These are phyloP conservation scores for Nowakowskiella sp. DNA, from an alignment of 192 early-diverging fungal genomes.

Conservation along the genomic window DNA sequence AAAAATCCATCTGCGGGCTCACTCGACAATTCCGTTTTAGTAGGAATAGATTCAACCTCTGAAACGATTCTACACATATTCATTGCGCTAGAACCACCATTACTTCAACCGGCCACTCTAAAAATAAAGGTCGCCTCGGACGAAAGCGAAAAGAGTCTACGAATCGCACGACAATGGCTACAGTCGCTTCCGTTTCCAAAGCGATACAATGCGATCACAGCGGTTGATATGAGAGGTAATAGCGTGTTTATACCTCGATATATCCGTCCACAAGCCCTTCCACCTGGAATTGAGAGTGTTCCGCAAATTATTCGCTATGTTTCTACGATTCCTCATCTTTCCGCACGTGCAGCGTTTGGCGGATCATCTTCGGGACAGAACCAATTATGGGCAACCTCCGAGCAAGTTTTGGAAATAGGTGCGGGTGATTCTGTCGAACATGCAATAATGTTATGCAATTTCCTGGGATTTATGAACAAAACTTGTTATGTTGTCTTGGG, in stretches of 20 bases:
- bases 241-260: conserved; percentile 35
- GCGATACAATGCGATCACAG: background rate
- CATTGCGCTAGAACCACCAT: conserved; percentile 46
- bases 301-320: conserved; percentile 35
- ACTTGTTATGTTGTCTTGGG: conserved; percentile 41
- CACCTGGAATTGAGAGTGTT: conserved; percentile 16
- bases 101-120: conserved; percentile 31
- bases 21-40: conserved; percentile 11
- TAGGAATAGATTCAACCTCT: conserved; percentile 18
- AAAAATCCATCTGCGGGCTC: conserved; percentile 11
- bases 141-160: conserved; percentile 1
- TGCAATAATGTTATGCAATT: conserved; percentile 48
- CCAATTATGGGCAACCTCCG: conserved; percentile 30
- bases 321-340: conserved; percentile 34
- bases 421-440: conserved; percentile 44
- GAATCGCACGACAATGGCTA: background rate
- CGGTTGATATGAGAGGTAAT: conserved; percentile 11
- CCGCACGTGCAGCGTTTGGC: conserved; percentile 29
- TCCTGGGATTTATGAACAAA: conserved; percentile 13
- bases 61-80: conserved; percentile 41
- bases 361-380: conserved; percentile 15
- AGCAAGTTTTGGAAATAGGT: conserved; percentile 42
- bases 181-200: background rate
- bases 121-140: conserved; percentile 23
- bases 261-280: conserved; percentile 40